phyloP scores from a whole-genome alignment of 768 basidiomycete species.

The Termitomyces titanicus region DNA sequence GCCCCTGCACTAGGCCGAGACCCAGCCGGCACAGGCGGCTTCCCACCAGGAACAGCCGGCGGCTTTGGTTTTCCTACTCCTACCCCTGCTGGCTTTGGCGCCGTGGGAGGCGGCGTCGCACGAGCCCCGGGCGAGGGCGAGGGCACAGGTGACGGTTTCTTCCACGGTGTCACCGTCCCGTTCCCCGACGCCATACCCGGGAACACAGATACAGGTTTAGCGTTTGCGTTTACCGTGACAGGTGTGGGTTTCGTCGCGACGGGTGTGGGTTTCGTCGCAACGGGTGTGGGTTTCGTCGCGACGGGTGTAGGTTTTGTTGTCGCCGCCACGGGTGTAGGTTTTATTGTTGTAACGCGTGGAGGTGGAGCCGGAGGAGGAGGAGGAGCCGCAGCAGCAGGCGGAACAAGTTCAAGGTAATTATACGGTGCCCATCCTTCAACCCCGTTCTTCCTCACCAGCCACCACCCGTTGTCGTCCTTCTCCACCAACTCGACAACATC shows the following conservation, averaged over 20 bases:
- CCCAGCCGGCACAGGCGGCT: conserved; percentile 24
- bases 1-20: conserved; percentile 20
- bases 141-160: conserved; percentile 44
- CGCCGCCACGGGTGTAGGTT: background rate
- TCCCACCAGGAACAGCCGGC: conserved; percentile 48
- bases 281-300: background rate
- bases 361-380: conserved; percentile 76
- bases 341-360: no score
- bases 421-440: conserved; percentile 94
- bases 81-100: conserved; percentile 46
- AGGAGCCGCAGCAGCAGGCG: conserved; percentile 59
- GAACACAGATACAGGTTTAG: conserved; percentile 80
- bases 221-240: conserved; percentile 47
- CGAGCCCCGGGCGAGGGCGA: no score
- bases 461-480: conserved; percentile 97
- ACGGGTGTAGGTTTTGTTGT: conserved; percentile 31
- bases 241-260: background rate
- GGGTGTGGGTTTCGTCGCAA: conserved; percentile 31
- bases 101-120: conserved; percentile 37
- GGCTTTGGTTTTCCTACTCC: conserved; percentile 45
- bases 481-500: conserved; percentile 89
- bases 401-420: conserved; percentile 84
- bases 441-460: conserved; percentile 84
- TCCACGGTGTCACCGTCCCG: conserved; percentile 73
- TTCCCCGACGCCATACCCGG: conserved; percentile 69